These are phyloP conservation scores for Akanthomyces lecanii DNA, from an alignment of 2,329 filamentous ascomycete species.

Conservation along the genomic window DNA sequence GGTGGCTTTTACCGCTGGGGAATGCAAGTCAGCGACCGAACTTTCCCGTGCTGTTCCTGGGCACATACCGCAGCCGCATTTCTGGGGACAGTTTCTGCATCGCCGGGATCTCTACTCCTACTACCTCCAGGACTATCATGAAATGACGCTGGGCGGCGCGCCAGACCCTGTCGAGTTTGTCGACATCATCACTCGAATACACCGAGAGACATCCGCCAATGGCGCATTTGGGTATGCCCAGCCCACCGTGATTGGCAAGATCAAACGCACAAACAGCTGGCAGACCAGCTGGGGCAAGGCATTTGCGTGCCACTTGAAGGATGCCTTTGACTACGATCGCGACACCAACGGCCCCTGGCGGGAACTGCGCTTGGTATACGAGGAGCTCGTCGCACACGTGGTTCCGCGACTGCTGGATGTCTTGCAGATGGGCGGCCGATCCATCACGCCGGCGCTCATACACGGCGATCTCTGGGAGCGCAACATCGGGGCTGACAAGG, in stretches of 20 bases:
- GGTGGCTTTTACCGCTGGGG: constrained; percentile 7
- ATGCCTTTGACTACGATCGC: constrained; percentile 10
- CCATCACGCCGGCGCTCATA: constrained; percentile 29
- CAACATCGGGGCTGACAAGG: constrained; percentile 27
- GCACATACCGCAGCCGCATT: background rate
- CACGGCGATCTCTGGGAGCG: constrained; percentile 34
- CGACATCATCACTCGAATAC: constrained; percentile 20
- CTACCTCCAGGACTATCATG: constrained; percentile 15
- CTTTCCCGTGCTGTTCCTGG: constrained; percentile 3
- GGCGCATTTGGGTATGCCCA: constrained; percentile 34
- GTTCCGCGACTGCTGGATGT: constrained; percentile 28
- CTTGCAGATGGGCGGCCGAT: constrained; percentile 28
- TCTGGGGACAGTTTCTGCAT: constrained; percentile 3
- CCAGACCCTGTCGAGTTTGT: constrained; percentile 7
- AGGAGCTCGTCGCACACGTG: constrained; percentile 24
- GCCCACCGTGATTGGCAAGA: constrained; percentile 28
- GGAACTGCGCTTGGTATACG: constrained; percentile 22
- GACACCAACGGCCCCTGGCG: constrained; percentile 19
- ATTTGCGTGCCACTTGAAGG: constrained; percentile 23
- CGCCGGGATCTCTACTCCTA: constrained; percentile 3
- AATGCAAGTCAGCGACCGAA: constrained; percentile 6
- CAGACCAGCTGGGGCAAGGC: constrained; percentile 33
- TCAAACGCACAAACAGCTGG: constrained; percentile 28
- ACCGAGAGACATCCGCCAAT: constrained; percentile 27
- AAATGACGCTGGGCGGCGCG: constrained; percentile 10